These are phyloP conservation scores for Globisporangium paddicum DNA, from an alignment of 352 stramenopile genomes.

Conservation along the genomic window DNA sequence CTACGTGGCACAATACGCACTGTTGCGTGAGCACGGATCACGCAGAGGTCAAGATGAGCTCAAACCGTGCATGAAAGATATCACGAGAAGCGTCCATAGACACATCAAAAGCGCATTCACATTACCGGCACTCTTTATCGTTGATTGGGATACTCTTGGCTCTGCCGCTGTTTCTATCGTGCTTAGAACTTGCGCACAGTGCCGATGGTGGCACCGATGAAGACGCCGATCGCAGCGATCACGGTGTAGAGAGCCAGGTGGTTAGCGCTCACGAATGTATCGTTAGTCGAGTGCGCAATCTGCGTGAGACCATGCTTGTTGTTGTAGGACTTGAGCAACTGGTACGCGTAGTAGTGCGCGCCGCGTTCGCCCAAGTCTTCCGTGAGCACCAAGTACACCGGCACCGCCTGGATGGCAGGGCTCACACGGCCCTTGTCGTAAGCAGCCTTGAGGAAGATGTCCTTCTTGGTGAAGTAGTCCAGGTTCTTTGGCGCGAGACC, in stretches of 20 bases:
- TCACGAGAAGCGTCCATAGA: neutral
- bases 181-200: slow-evolving; percentile 14
- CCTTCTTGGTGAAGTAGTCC: slow-evolving; percentile 85
- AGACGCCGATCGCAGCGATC: slow-evolving; percentile 33
- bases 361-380: slow-evolving; percentile 89
- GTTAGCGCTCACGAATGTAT: slow-evolving; percentile 34
- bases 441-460: slow-evolving; percentile 77
- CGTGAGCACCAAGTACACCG: slow-evolving; percentile 88
- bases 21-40: neutral
- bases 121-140: slow-evolving; percentile 4
- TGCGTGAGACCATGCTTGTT: slow-evolving; percentile 28
- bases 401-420: slow-evolving; percentile 62
- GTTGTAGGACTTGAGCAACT: slow-evolving; percentile 66
- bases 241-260: slow-evolving; percentile 40
- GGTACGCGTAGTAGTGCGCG: slow-evolving; percentile 86
- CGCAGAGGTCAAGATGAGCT: too few species aligned
- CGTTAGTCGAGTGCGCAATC: slow-evolving; percentile 21
- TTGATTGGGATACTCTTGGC: neutral
- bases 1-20: neutral
- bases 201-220: slow-evolving; percentile 17
- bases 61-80: neutral
- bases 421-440: slow-evolving; percentile 89
- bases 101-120: slow-evolving; percentile 16
- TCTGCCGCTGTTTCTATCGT: neutral
- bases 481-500: slow-evolving; percentile 97